Evolutionary conservation across 2,329 filamentous ascomycete species (phyloP).

Genomic region (Lecanoromycetidae sp.): DNA sequence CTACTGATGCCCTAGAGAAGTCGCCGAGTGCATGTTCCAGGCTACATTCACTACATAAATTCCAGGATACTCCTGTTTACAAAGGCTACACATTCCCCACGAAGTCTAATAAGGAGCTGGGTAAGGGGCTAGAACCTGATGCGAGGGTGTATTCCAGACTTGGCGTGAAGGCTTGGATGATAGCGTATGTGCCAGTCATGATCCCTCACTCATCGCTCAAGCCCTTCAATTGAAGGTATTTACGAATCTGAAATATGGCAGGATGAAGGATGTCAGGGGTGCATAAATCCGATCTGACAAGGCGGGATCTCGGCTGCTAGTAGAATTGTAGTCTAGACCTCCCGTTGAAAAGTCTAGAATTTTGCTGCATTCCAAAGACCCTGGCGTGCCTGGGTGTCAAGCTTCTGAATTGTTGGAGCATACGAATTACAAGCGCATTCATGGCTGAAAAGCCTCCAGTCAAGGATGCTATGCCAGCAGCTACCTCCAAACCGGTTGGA

Average conservation of each 20-base stretch:
- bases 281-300: background rate
- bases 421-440: background rate
- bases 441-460: constrained; percentile 15
- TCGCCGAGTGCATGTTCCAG: no score
- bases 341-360: background rate
- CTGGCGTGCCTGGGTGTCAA: background rate
- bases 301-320: constrained; percentile 6
- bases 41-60: no score
- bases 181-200: no score
- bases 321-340: constrained; percentile 3
- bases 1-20: no score
- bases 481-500: constrained; percentile 33
- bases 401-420: background rate
- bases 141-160: no score
- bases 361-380: background rate
- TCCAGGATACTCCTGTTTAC: no score
- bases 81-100: no score
- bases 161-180: no score
- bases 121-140: no score
- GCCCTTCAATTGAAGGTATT: no score
- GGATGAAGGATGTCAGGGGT: background rate
- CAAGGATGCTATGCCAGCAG: constrained; percentile 25
- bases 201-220: background rate
- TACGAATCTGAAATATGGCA: no score
- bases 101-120: no score